phyloP scores from a whole-genome alignment of 2,329 filamentous ascomycete species.

The Penicillium sp. region DNA sequence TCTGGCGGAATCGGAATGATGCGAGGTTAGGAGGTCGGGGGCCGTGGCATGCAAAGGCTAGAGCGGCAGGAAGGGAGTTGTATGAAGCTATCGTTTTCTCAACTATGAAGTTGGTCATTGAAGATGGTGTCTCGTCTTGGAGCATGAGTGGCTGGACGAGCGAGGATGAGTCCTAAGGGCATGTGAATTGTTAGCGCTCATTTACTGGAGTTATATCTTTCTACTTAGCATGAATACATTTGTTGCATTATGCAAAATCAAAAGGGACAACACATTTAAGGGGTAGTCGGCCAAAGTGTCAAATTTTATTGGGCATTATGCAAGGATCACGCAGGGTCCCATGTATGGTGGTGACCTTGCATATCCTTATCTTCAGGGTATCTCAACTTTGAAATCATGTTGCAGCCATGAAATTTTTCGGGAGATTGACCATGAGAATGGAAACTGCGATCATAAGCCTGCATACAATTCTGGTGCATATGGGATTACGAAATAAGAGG shows the following conservation, averaged over 20 bases:
- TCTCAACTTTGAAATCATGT: not conserved
- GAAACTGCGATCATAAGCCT: no score
- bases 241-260: not conserved
- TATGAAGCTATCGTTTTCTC: slow-evolving; percentile 69
- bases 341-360: not conserved
- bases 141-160: slow-evolving; percentile 60
- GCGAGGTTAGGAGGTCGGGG: slow-evolving; percentile 61
- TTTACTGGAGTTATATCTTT: not conserved
- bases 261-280: not conserved
- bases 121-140: slow-evolving; percentile 66
- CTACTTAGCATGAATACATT: not conserved
- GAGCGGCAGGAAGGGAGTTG: slow-evolving; percentile 49
- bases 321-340: not conserved
- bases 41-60: slow-evolving; percentile 58
- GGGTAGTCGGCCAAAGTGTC: not conserved
- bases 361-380: not conserved
- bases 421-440: no score
- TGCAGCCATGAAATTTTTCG: not conserved
- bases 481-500: not conserved
- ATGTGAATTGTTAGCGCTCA: not conserved
- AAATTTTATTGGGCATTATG: not conserved
- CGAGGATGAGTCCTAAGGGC: slow-evolving; percentile 1
- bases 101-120: slow-evolving; percentile 64
- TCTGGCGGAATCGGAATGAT: slow-evolving; percentile 63
- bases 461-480: not conserved